Evolutionary conservation across 495 filamentous ascomycete genomes (phyloP), one percentile per base, ranked within the genome.

Genomic region (Xylaria grammica): DNA sequence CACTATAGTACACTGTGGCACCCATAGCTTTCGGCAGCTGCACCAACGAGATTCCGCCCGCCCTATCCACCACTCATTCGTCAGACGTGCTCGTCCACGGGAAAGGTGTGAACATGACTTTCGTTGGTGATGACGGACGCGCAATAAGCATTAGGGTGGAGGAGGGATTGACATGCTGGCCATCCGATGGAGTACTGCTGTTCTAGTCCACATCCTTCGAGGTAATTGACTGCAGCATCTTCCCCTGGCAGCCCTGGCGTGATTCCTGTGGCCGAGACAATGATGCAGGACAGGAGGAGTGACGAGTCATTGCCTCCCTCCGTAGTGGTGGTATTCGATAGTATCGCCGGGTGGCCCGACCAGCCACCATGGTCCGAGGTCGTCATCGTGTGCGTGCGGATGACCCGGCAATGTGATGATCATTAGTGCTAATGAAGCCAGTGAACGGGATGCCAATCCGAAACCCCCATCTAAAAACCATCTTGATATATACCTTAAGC

Each of bases 31-130:
- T 57, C 32, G 32, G 26, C n/a, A 40, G 60, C 60, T 63, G 60
- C 60, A 63, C 52, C 60, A n/a, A 54, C 50, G 60, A 40, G 36
- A 53, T 53, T 46, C 24, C 26, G 60, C 60, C 24, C 26, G 60
- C 60, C 60, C 62, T 52, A 56, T 64, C 50, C 52, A 57, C 44
- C 42, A 57, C 50, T 57, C 52, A 57, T 57, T 57, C 52, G 42
- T 40, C 42, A 65, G 34, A 30, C 32, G 44, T 26, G 53, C 62
- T 38, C 44, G 44, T 22, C 61, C 26, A 52, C 19, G 60, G 20
- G n/a, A 24, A 36, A 17, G 24, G 50, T n/a, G 38, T 10, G 38
- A 63, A 30, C 38, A 48, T 48, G 50, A 42, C 40, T 55, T 52
- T 32, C 34, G 36, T 48, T 45, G 40, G 36, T 19, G 50, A 38